phyloP scores from a whole-genome alignment of 192 early-diverging fungal species.

The Dimargaris xerosporica region DNA sequence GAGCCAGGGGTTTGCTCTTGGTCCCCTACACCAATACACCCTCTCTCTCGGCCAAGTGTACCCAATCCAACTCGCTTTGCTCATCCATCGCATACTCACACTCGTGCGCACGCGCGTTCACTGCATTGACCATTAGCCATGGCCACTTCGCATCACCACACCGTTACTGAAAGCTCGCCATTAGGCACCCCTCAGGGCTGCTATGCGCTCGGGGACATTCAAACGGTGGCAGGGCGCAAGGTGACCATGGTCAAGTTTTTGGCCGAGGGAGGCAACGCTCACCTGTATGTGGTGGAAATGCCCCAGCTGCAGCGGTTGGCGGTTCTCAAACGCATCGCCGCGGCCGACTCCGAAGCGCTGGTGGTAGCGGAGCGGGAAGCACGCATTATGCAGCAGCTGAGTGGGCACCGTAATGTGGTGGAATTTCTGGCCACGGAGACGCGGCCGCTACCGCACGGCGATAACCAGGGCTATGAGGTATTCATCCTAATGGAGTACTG shows the following conservation, averaged over 20 bases:
- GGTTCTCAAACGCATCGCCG: slow-evolving; percentile 71
- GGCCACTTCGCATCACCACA: no score
- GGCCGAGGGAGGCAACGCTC: slow-evolving; percentile 64
- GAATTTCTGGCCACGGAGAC: slow-evolving; percentile 57
- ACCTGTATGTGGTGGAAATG: slow-evolving; percentile 68
- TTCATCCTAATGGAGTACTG: slow-evolving; percentile 92
- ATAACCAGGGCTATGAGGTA: slow-evolving; percentile 42
- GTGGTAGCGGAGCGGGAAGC: slow-evolving; percentile 57
- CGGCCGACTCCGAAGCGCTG: slow-evolving; percentile 48
- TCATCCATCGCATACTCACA: no score
- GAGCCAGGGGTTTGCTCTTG: no score
- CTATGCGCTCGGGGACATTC: neutral
- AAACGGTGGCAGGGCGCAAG: neutral
- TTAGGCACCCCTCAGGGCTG: no score
- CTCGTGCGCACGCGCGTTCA: no score
- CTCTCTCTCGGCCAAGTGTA: no score
- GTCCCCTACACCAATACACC: no score
- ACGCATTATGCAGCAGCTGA: slow-evolving; percentile 53
- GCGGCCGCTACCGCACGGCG: slow-evolving; percentile 28
- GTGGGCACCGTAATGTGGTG: slow-evolving; percentile 72
- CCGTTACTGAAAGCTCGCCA: no score
- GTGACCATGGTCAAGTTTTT: neutral
- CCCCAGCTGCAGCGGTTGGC: slow-evolving; percentile 33
- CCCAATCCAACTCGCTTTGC: no score
- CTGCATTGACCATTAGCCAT: no score